Percentiles rank a stretch among this genome's conserved stretches.
phyloP scores from a whole-genome alignment of 257 asterid genomes.

The Verbena officinalis region DNA sequence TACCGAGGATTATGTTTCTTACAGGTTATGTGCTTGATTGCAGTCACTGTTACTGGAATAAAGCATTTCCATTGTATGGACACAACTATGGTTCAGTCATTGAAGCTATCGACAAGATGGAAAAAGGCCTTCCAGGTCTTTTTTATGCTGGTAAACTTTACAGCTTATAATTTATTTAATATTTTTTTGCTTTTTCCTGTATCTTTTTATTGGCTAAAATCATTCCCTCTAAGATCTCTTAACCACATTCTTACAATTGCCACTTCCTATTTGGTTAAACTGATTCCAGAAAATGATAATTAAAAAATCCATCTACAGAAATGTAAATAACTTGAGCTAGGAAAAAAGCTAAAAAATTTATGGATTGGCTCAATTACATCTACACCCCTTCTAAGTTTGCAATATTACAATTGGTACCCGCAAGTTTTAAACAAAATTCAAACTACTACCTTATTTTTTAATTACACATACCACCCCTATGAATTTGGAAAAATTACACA shows the following conservation, averaged over 20 bases:
- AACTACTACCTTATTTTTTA: too few species aligned
- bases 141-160: slow-evolving; percentile 81
- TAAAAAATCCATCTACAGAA: not conserved
- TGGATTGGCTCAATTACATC: too few species aligned
- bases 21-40: slow-evolving; percentile 43
- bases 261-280: not conserved
- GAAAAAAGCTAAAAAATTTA: slow-evolving; percentile 5
- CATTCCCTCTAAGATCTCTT: not conserved
- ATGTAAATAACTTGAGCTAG: slow-evolving; percentile 1
- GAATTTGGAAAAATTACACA: too few species aligned
- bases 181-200: not conserved
- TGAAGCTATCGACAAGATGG: slow-evolving; percentile 82
- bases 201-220: not conserved
- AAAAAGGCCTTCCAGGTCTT: slow-evolving; percentile 77
- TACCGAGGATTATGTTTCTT: slow-evolving; percentile 28
- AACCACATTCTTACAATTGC: slow-evolving; percentile 1
- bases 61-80: slow-evolving; percentile 87
- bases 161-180: not conserved
- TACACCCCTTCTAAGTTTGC: not conserved
- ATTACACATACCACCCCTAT: too few species aligned
- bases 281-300: slow-evolving; percentile 5
- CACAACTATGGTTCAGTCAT: slow-evolving; percentile 57
- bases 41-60: slow-evolving; percentile 87
- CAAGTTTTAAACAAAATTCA: too few species aligned
- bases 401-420: too few species aligned